Evolutionary conservation across 1,284 basidiomycete species (phyloP).

Genomic region (Ceratobasidium sp.): DNA sequence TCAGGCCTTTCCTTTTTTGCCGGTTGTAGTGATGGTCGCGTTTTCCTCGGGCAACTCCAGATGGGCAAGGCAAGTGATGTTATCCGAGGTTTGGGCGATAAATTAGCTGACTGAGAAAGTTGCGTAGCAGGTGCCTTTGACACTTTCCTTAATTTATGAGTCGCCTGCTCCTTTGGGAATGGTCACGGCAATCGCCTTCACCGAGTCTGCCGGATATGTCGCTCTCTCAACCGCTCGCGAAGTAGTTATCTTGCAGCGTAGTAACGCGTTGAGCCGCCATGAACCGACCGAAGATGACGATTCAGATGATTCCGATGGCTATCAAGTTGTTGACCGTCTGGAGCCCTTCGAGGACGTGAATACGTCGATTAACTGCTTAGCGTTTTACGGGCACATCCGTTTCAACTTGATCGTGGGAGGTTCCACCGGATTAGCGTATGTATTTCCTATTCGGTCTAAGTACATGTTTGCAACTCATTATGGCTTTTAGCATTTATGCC

Average conservation of each 20-base stretch:
- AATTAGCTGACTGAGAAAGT: too few relatives aligned
- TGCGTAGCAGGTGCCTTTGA: too few relatives aligned
- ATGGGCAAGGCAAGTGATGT: neutral
- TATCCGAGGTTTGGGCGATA: too few relatives aligned
- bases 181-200: conserved; percentile 4
- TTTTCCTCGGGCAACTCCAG: neutral
- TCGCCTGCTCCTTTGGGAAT: neutral
- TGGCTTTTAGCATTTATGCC: neutral
- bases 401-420: neutral
- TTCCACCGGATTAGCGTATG: neutral
- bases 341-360: neutral
- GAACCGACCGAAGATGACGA: too few relatives aligned
- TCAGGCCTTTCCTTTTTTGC: neutral
- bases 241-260: neutral
- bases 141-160: neutral
- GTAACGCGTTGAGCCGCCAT: too few relatives aligned
- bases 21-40: neutral
- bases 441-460: neutral
- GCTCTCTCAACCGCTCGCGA: neutral
- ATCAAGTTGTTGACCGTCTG: too few relatives aligned
- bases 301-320: too few relatives aligned
- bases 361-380: neutral
- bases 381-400: neutral
- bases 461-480: too few relatives aligned
- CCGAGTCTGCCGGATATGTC: neutral